Evolutionary conservation across 1,284 basidiomycete genomes (phyloP).

Genomic region (Xerocomus minutiporus): DNA sequence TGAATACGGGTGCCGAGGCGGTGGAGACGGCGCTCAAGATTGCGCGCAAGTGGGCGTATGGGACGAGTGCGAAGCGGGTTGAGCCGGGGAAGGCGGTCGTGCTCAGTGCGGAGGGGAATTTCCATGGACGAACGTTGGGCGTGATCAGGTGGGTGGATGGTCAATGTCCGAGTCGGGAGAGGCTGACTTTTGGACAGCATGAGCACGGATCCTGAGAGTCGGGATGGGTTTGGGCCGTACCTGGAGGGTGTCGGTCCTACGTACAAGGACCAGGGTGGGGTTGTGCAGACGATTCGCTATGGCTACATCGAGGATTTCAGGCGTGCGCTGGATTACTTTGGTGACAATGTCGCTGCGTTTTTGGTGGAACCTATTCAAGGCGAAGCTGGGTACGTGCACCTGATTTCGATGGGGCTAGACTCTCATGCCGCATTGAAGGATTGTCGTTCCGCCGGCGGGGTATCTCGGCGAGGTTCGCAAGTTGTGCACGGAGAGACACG

Average conservation of each 20-base stretch:
- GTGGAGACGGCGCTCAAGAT: constrained; percentile 89
- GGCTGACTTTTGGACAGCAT: constrained; percentile 48
- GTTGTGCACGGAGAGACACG: constrained; percentile 91
- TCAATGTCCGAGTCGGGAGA: background rate
- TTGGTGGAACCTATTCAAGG: constrained; percentile 98
- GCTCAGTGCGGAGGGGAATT: constrained; percentile 87
- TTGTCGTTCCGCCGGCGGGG: constrained; percentile 88
- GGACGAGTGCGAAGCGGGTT: constrained; percentile 69
- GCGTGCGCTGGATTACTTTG: constrained; percentile 77
- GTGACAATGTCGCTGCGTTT: constrained; percentile 86
- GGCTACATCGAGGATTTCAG: constrained; percentile 82
- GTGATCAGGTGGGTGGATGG: constrained; percentile 62
- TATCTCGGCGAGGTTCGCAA: constrained; percentile 78
- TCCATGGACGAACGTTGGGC: constrained; percentile 92
- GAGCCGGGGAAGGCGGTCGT: constrained; percentile 73
- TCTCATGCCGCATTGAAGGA: constrained; percentile 43
- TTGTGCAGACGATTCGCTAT: constrained; percentile 66
- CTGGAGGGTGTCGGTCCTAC: constrained; percentile 81
- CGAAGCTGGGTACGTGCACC: constrained; percentile 81
- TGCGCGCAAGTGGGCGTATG: constrained; percentile 89
- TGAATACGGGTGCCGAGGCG: constrained; percentile 99
- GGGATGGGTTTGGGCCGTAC: constrained; percentile 88
- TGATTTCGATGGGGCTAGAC: background rate
- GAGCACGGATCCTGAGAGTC: constrained; percentile 93
- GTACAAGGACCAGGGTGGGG: constrained; percentile 49